These are phyloP conservation scores for Petunia hybrid DNA, from an alignment of 305 asterid species.

Conservation along the genomic window DNA sequence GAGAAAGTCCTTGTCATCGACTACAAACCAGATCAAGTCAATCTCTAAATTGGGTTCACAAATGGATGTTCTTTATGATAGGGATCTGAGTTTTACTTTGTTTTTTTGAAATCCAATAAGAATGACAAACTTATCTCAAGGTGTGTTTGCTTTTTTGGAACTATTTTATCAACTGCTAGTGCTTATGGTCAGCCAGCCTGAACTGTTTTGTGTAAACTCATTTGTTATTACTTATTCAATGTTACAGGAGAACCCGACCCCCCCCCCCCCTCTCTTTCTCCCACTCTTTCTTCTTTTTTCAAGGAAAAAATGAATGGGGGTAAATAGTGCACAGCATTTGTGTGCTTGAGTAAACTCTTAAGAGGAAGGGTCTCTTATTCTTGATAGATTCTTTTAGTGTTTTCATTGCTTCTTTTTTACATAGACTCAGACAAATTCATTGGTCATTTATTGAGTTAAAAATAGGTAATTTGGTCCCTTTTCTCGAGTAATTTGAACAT, in stretches of 20 bases:
- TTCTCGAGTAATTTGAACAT: too few species aligned
- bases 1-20: constrained; percentile 72
- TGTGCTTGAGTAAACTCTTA: background rate
- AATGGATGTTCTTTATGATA: background rate
- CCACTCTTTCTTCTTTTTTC: background rate
- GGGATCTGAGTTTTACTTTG: background rate
- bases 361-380: background rate
- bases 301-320: background rate
- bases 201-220: background rate
- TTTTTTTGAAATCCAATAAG: constrained; percentile 12
- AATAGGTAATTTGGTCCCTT: too few species aligned
- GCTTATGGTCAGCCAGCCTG: constrained; percentile 1
- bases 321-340: background rate
- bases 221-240: background rate
- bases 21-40: constrained; percentile 61
- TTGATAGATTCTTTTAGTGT: background rate
- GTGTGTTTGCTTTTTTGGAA: constrained; percentile 5
- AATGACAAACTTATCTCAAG: background rate
- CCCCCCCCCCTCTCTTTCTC: too few species aligned
- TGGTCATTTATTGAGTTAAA: background rate
- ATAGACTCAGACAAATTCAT: background rate
- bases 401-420: background rate
- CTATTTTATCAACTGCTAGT: background rate
- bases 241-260: too few species aligned
- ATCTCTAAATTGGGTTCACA: constrained; percentile 39